Evolutionary conservation across 768 basidiomycete genomes (phyloP).

Genomic region (Cystofilobasidium bisporidii): DNA sequence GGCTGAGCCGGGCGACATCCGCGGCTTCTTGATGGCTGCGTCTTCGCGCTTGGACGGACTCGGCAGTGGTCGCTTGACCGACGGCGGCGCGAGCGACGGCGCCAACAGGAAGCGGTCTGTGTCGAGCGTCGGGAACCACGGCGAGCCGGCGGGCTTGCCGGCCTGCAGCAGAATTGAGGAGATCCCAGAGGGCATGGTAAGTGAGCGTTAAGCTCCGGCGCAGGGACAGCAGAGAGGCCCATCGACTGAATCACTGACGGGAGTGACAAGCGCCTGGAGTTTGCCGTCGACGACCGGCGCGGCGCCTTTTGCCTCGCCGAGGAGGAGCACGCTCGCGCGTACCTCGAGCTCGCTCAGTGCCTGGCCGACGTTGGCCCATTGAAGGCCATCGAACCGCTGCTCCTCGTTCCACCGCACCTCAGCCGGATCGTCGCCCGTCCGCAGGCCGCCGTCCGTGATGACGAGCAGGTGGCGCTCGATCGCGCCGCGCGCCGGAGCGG

Average conservation of each 20-base stretch:
- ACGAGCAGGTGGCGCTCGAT: conserved; percentile 10
- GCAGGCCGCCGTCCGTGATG: neutral
- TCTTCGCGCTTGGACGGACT: neutral
- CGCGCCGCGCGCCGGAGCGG: neutral
- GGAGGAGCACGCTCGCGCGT: neutral
- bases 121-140: neutral
- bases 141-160: neutral
- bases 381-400: neutral
- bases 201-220: too few relatives aligned
- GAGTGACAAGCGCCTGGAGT: neutral
- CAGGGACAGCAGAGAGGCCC: too few relatives aligned
- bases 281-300: neutral
- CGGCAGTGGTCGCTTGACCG: neutral
- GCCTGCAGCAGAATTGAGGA: neutral
- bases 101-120: neutral
- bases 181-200: too few relatives aligned
- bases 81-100: neutral
- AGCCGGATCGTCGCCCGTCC: neutral
- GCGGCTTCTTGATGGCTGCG: neutral
- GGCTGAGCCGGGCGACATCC: neutral
- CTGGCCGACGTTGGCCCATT: neutral
- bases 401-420: conserved; percentile 5
- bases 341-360: neutral
- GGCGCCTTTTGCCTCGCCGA: neutral
- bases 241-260: too few relatives aligned